Base-by-base conservation (phyloP, 352 stramenopile species). In the Globisporangium spinosum region DNA sequence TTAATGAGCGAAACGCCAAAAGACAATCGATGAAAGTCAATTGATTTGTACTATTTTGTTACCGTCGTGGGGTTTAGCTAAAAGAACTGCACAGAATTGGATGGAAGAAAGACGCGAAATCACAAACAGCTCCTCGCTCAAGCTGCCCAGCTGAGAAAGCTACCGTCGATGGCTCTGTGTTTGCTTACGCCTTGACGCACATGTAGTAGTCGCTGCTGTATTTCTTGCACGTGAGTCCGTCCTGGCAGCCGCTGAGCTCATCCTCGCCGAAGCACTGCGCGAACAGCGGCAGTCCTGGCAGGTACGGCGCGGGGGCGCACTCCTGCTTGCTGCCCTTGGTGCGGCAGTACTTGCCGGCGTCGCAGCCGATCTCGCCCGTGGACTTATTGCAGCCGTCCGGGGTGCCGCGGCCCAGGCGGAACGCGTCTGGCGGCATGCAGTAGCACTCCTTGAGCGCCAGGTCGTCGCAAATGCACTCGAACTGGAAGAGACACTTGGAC, bases 321-420 rank as follows among this genome's bases (percentile, higher is more conserved):
- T 88, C 79, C 38, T 88, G 77, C 62, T 75, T 74, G 67, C 59
- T 62, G 65, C 60, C 67, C 69, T 88, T 85, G 47, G 77, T 84
- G 69, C 77, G 79, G 62, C 79, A 88, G 68, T 88, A 88, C 62
- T 85, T 72, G 71, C 73, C 74, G n/a, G 70, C 58, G 53, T 88
- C 76, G 63, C 79, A 88, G 29, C 64, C 64, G 32, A 63, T 54
- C 29, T 76, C 68, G 20, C 77, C 77, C 38, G 68, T 73, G 9
- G 71, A 75, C 2, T 66, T 82, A n/a, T 69, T 77, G 70, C 79
- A 88, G n/a, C 70, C 55, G 20, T 75, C 70, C 25, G 58, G 23
- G 2, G 58, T 71, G 15, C 40, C 56, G 7, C 80, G 77, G 3
- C 64, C 71, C 49, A 76, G 68, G 47, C 80, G 77, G 74, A 74